These are phyloP conservation scores for Colletotrichum siamense DNA, from an alignment of 2,329 filamentous ascomycete genomes.

Conservation along the genomic window DNA sequence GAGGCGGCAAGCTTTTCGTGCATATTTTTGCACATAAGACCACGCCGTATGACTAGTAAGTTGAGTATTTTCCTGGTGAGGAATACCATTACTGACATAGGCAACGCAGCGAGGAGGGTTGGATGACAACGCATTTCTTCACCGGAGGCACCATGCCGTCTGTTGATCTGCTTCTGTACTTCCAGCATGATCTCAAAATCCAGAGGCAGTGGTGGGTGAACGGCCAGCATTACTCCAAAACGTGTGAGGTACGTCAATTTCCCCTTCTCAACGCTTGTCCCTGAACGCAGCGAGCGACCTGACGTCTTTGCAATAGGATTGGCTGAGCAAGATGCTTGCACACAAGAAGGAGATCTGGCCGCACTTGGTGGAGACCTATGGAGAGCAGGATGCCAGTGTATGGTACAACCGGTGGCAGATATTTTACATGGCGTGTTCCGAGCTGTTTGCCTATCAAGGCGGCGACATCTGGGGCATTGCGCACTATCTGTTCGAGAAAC, in stretches of 20 bases:
- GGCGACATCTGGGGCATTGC: slow-evolving; percentile 73
- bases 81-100: neutral
- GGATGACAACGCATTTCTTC: slow-evolving; percentile 79
- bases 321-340: slow-evolving; percentile 64
- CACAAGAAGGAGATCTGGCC: slow-evolving; percentile 69
- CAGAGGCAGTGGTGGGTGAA: slow-evolving; percentile 75
- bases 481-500: slow-evolving; percentile 72
- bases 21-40: slow-evolving; percentile 71
- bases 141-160: slow-evolving; percentile 76
- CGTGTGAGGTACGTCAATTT: slow-evolving; percentile 62
- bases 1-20: slow-evolving; percentile 71
- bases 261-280: neutral
- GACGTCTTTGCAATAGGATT: slow-evolving; percentile 48
- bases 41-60: slow-evolving; percentile 68
- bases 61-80: neutral
- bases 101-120: slow-evolving; percentile 60
- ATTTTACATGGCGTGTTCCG: slow-evolving; percentile 74
- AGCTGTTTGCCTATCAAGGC: slow-evolving; percentile 69
- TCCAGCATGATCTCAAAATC: slow-evolving; percentile 66
- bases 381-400: slow-evolving; percentile 59
- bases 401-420: slow-evolving; percentile 78
- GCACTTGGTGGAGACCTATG: slow-evolving; percentile 69
- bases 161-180: slow-evolving; percentile 70
- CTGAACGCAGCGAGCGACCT: neutral
- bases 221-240: slow-evolving; percentile 71